These are phyloP conservation scores for Theobroma grandiflorum DNA, from an alignment of 441 rosid species.

Conservation along the genomic window DNA sequence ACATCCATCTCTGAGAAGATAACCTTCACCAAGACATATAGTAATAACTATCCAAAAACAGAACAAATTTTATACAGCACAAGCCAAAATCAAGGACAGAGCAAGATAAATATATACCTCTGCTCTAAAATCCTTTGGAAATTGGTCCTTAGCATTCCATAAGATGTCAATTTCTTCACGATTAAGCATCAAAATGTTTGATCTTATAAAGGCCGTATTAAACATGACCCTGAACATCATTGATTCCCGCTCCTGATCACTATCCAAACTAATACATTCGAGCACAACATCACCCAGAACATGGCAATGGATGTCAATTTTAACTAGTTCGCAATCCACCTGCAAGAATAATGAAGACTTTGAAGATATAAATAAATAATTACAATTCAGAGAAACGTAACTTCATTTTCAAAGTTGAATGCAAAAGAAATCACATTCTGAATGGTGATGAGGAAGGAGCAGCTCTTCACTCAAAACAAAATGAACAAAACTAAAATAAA, in stretches of 20 bases:
- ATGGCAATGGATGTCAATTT: conserved; percentile 82
- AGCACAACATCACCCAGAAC: conserved; percentile 92
- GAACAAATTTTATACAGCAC: conserved; percentile 19
- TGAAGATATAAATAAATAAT: conserved; percentile 16
- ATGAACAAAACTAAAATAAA: neutral
- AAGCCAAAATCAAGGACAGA: conserved; percentile 12
- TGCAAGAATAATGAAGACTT: conserved; percentile 52
- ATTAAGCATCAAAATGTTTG: conserved; percentile 78
- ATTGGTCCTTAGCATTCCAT: conserved; percentile 77
- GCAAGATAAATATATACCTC: conserved; percentile 63
- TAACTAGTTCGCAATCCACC: conserved; percentile 80
- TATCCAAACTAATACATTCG: conserved; percentile 73
- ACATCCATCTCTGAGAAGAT: conserved; percentile 86
- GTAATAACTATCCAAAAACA: conserved; percentile 34
- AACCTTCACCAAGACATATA: conserved; percentile 62
- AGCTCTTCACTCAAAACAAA: neutral
- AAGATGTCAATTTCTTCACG: conserved; percentile 81
- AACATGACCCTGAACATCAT: conserved; percentile 93
- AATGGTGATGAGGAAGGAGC: conserved; percentile 10
- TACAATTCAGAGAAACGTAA: neutral
- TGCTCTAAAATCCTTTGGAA: conserved; percentile 81
- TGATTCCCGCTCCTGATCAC: conserved; percentile 72
- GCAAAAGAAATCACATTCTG: neutral
- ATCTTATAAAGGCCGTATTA: conserved; percentile 84
- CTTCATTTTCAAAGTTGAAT: neutral